phyloP scores from a whole-genome alignment of 768 basidiomycete genomes.

The Termitomyces sp. region DNA sequence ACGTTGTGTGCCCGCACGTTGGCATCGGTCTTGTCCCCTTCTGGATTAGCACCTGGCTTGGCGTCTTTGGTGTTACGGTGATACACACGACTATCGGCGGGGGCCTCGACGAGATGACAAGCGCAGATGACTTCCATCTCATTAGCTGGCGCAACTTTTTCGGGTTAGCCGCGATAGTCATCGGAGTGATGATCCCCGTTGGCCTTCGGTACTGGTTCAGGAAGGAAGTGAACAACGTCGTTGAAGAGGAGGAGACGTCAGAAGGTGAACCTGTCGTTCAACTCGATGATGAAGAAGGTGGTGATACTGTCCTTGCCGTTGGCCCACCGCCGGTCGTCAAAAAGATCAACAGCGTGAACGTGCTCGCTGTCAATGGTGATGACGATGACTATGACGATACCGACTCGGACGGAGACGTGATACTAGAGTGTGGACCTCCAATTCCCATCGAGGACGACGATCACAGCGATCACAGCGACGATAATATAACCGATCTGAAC shows the following conservation, averaged over 20 bases:
- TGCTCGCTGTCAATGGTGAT: slow-evolving; percentile 26
- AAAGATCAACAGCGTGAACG: slow-evolving; percentile 33
- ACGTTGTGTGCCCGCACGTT: slow-evolving; percentile 88
- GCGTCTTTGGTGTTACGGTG: slow-evolving; percentile 85
- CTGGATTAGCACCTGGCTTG: slow-evolving; percentile 88
- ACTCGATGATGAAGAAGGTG: slow-evolving; percentile 25
- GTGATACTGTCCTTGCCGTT: slow-evolving; percentile 49
- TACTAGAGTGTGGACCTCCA: slow-evolving; percentile 71
- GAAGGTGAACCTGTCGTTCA: slow-evolving; percentile 17
- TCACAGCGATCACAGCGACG: slow-evolving; percentile 2
- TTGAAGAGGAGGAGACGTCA: slow-evolving; percentile 29
- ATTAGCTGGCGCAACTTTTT: slow-evolving; percentile 91
- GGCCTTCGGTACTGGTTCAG: slow-evolving; percentile 83
- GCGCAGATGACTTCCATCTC: slow-evolving; percentile 88
- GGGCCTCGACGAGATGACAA: slow-evolving; percentile 93
- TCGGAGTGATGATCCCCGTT: slow-evolving; percentile 93
- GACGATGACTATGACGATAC: slow-evolving; percentile 36
- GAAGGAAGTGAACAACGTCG: slow-evolving; percentile 46
- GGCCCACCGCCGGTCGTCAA: slow-evolving; percentile 46
- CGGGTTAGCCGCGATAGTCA: slow-evolving; percentile 71
- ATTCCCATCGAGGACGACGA: slow-evolving; percentile 33
- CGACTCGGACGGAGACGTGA: slow-evolving; percentile 64
- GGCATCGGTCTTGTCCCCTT: slow-evolving; percentile 84
- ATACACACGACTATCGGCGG: slow-evolving; percentile 96
- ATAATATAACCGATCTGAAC: slow-evolving; percentile 4